These are phyloP conservation scores for Parathielavia appendiculata DNA, from an alignment of 495 filamentous ascomycete genomes.

Conservation along the genomic window DNA sequence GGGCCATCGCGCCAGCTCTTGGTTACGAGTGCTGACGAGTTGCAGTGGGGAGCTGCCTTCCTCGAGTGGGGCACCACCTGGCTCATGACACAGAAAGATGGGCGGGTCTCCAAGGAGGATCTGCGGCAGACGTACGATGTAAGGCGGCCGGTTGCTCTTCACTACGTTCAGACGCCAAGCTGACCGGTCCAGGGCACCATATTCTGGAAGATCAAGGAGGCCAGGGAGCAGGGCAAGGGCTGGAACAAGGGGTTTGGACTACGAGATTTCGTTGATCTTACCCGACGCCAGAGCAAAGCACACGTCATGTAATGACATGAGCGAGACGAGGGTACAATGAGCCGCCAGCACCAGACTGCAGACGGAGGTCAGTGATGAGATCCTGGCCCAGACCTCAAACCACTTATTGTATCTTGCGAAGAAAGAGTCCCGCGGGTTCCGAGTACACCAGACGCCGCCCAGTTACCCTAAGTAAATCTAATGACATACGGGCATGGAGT, in stretches of 20 bases:
- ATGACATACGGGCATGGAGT: too few relatives aligned
- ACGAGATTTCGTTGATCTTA: slow-evolving; percentile 2
- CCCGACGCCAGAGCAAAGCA: neutral
- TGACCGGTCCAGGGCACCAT: slow-evolving; percentile 21
- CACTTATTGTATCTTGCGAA: too few relatives aligned
- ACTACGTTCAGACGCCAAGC: accelerated
- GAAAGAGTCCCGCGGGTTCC: too few relatives aligned
- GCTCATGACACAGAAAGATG: slow-evolving; percentile 45
- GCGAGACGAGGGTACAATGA: too few relatives aligned
- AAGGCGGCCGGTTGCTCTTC: slow-evolving; percentile 8
- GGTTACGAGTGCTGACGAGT: neutral
- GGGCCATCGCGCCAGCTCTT: too few relatives aligned
- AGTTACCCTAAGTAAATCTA: neutral
- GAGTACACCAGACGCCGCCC: too few relatives aligned
- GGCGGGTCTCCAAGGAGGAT: slow-evolving; percentile 45
- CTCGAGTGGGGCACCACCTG: slow-evolving; percentile 47
- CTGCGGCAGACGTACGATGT: slow-evolving; percentile 41
- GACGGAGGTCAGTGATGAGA: too few relatives aligned
- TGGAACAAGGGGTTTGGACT: slow-evolving; percentile 31
- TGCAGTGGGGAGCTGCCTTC: slow-evolving; percentile 29
- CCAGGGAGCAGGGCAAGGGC: slow-evolving; percentile 18
- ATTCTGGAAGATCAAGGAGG: slow-evolving; percentile 33
- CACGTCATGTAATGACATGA: neutral
- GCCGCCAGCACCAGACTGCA: too few relatives aligned
- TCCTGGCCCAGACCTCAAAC: too few relatives aligned